Conservation (phyloP, 306 rosid species). For the Prunus persica region Prunus_persica_NCBIv2 NC_034012.1:23240001-23240500, state of each 20-base stretch:
- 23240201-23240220: conserved; percentile 38
- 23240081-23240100: conserved; percentile 73
- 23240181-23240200: conserved; percentile 40
- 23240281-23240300: conserved; percentile 37
- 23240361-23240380: conserved; percentile 37
- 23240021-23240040: background rate
- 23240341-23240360: conserved; percentile 65
- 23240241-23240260: conserved; percentile 44
- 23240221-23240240: conserved; percentile 52
- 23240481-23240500: conserved; percentile 61
- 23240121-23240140: conserved; percentile 27
- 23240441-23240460: conserved; percentile 80
- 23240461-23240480: conserved; percentile 56
- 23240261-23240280: conserved; percentile 54
- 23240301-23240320: conserved; percentile 51
- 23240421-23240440: conserved; percentile 90
- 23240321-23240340: conserved; percentile 30
- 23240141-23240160: conserved; percentile 58
- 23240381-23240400: conserved; percentile 37
- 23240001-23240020: background rate
- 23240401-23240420: conserved; percentile 65
- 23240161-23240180: conserved; percentile 53
- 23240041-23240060: conserved; percentile 95
- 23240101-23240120: conserved; percentile 77
- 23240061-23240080: conserved; percentile 71